These are phyloP conservation scores for Kondoa subrosea DNA, from an alignment of 768 basidiomycete species.

Conservation along the genomic window DNA sequence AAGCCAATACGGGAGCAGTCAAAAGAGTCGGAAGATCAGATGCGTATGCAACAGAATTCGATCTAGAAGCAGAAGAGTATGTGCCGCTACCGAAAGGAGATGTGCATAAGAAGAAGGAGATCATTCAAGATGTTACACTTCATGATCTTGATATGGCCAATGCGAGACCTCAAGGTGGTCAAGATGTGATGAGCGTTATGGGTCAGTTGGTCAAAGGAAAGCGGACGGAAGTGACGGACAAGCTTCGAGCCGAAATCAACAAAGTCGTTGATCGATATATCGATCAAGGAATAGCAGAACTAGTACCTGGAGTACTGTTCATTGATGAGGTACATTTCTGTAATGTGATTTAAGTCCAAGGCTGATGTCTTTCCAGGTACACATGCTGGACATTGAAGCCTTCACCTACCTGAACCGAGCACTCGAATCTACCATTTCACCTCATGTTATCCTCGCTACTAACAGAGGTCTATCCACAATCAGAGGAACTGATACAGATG, in stretches of 20 bases:
- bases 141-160: constrained; percentile 94
- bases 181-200: constrained; percentile 99
- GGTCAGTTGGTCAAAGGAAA: constrained; percentile 70
- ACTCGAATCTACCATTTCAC: constrained; percentile 89
- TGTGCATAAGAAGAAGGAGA: constrained; percentile 86
- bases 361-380: constrained; percentile 45
- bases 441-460: constrained; percentile 90
- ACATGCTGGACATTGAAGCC: constrained; percentile 99
- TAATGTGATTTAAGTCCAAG: constrained; percentile 1
- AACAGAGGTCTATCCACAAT: constrained; percentile 86
- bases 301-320: constrained; percentile 93
- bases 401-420: constrained; percentile 96
- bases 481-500: constrained; percentile 50
- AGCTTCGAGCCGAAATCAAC: constrained; percentile 85
- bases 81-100: constrained; percentile 94
- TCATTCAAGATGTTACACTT: constrained; percentile 85
- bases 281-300: constrained; percentile 93
- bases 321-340: constrained; percentile 69
- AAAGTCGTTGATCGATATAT: constrained; percentile 94
- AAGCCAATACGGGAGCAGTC: constrained; percentile 82
- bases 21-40: constrained; percentile 94
- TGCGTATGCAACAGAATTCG: constrained; percentile 92
- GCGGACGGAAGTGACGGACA: constrained; percentile 91
- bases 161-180: constrained; percentile 77
- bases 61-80: constrained; percentile 95